Percentiles rank a stretch among this genome's conserved stretches.
phyloP scores from a whole-genome alignment of 2,329 filamentous ascomycete genomes.

The Dactylellina sp. region DNA sequence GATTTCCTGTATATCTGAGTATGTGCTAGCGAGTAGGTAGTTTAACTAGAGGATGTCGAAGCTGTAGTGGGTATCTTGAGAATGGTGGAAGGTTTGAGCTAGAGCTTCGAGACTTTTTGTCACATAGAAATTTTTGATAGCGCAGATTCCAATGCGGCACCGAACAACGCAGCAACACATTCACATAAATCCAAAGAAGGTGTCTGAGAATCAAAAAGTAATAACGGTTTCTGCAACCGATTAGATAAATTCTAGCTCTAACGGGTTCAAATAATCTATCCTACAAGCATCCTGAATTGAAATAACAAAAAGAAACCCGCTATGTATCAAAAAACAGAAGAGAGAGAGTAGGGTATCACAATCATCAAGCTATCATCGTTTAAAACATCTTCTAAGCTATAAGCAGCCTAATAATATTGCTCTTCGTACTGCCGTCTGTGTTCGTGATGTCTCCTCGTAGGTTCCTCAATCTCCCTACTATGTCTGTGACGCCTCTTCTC shows the following conservation, averaged over 20 bases:
- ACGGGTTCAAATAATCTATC: too few relatives aligned
- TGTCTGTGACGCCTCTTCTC: slow-evolving; percentile 1
- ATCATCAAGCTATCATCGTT: background rate
- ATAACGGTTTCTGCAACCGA: background rate
- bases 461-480: slow-evolving; percentile 16
- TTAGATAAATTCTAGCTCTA: too few relatives aligned
- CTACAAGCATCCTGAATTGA: background rate
- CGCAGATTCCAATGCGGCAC: slow-evolving; percentile 15
- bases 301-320: background rate
- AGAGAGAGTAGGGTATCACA: background rate
- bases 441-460: background rate
- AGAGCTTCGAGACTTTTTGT: slow-evolving; percentile 6
- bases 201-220: background rate
- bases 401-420: slow-evolving; percentile 31
- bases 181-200: background rate
- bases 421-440: slow-evolving; percentile 7
- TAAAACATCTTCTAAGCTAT: too few relatives aligned
- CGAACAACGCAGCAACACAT: slow-evolving; percentile 46
- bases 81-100: slow-evolving; percentile 16
- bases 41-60: background rate
- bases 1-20: too few relatives aligned
- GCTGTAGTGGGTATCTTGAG: background rate
- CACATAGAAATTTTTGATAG: slow-evolving; percentile 44
- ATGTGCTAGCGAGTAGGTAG: too few relatives aligned
- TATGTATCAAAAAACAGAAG: too few relatives aligned